phyloP scores from a whole-genome alignment of 1,284 basidiomycete genomes.

The Rhodotorula sp. region DNA sequence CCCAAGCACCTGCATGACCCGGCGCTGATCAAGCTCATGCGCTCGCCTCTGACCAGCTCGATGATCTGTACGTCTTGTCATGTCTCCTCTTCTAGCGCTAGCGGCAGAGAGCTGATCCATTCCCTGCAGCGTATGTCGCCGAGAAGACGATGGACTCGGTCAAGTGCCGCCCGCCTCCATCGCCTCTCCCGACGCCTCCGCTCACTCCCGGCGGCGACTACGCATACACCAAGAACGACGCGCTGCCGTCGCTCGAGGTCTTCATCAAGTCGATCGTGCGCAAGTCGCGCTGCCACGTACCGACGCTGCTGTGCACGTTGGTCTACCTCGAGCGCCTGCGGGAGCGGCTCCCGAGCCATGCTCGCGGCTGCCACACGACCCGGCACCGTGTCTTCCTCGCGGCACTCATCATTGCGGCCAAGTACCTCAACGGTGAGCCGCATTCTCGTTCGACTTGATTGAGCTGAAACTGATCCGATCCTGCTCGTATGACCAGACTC shows the following conservation, averaged over 20 bases:
- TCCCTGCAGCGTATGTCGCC: conserved; percentile 6
- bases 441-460: conserved; percentile 58
- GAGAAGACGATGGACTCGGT: conserved; percentile 13
- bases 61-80: conserved; percentile 65
- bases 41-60: conserved; percentile 68
- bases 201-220: conserved; percentile 9
- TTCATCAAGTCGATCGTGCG: conserved; percentile 83
- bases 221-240: conserved; percentile 23
- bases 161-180: conserved; percentile 12
- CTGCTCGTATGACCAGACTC: conserved; percentile 13
- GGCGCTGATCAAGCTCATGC: conserved; percentile 71
- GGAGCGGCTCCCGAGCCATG: conserved; percentile 64
- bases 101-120: background rate
- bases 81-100: background rate
- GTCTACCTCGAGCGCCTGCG: conserved; percentile 87
- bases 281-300: conserved; percentile 73
- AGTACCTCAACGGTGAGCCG: conserved; percentile 96
- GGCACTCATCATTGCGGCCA: conserved; percentile 88
- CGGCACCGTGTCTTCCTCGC: conserved; percentile 92
- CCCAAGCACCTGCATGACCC: conserved; percentile 61
- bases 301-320: conserved; percentile 85
- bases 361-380: conserved; percentile 78
- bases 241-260: conserved; percentile 70
- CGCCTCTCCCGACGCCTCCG: conserved; percentile 3
- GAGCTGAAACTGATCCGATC: conserved; percentile 69